Evolutionary conservation across 2,329 filamentous ascomycete genomes (phyloP), one percentile per base, ranked within the genome.

Genomic region (Trichoderma hamatum): DNA sequence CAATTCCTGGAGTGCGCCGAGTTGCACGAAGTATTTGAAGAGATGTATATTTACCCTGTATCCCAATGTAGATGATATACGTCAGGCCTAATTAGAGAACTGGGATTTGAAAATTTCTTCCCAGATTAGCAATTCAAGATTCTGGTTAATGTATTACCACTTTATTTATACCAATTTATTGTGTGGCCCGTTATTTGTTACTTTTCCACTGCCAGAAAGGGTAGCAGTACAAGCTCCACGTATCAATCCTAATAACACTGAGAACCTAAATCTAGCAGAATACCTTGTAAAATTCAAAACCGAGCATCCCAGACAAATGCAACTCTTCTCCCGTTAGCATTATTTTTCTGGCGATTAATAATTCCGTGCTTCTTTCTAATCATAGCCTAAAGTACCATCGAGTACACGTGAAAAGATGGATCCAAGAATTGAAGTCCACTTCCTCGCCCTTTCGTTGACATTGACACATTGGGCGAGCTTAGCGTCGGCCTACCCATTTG

Each of bases 401-500:
- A 36, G 3, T 5, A 28, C n/a, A 34, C 28, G n/a, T 58, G 36
- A 66, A 19, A 32, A 32, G 43, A 46, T 62, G 39, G 39, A 51
- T 6, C 26, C 34, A 28, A 5, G 10, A 43, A n/a, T n/a, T n/a
- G n/a, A 65, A 66, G 46, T 52, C 63, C 52, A 34, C n/a, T 66
- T 32, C 14, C 46, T 32, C 64, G 64, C 64, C 64, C 54, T 67
- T 67, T 49, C n/a, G 14, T 49, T 67, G 64, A 67, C 64, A 67
- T 59, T 59, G 64, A 67, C 64, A 67, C n/a, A 2, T 67, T 36
- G 28, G 64, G 64, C 26, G 28, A 58, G 39, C 64, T 51, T 59
- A 67, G 54, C 36, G 39, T 51, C 64, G 54, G n/a, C 26, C 14
- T 14, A 32, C 16, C 24, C 30, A n/a, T 3, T n/a, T 14, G 32